Conservation (phyloP, 352 stramenopile genomes). For the Pythium dissimile region DNA sequence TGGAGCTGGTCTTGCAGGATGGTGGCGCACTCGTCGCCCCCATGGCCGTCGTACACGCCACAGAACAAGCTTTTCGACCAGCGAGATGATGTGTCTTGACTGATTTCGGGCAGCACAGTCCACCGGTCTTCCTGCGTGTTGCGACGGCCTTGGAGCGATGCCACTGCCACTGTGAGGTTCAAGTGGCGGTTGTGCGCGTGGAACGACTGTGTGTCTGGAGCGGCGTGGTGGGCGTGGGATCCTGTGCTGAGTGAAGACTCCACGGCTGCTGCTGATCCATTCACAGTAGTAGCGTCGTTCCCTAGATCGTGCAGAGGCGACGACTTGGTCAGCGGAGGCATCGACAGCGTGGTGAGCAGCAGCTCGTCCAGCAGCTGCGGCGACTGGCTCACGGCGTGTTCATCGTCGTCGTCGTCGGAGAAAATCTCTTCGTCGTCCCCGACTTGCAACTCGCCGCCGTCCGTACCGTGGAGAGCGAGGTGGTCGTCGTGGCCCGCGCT, state of each 20-base stretch:
- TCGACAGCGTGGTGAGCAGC: conserved; percentile 68
- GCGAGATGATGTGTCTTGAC: conserved; percentile 1
- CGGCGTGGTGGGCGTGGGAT: neutral
- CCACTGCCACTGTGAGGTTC: conserved; percentile 36
- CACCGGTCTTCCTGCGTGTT: conserved; percentile 76
- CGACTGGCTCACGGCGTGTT: conserved; percentile 51
- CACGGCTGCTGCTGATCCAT: neutral
- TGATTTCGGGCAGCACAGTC: conserved; percentile 47
- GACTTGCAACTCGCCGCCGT: no score
- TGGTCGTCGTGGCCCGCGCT: neutral
- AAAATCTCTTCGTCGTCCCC: no score
- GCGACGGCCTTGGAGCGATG: conserved; percentile 60
- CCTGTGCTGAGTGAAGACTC: neutral
- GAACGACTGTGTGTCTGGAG: conserved; percentile 32
- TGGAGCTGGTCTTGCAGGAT: conserved; percentile 80
- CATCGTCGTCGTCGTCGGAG: conserved; percentile 51
- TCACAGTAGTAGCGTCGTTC: no score
- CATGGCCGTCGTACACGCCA: conserved; percentile 83
- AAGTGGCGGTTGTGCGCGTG: conserved; percentile 35
- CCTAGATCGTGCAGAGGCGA: neutral
- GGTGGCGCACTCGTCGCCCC: conserved; percentile 62
- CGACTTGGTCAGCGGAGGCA: conserved; percentile 46
- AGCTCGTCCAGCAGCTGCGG: conserved; percentile 68
- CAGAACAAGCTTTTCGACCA: conserved; percentile 42
- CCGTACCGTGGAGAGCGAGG: neutral